Evolutionary conservation across 441 rosid species (phyloP), one percentile per base, ranked within the genome.

Genomic region (Erodium moschatum): DNA sequence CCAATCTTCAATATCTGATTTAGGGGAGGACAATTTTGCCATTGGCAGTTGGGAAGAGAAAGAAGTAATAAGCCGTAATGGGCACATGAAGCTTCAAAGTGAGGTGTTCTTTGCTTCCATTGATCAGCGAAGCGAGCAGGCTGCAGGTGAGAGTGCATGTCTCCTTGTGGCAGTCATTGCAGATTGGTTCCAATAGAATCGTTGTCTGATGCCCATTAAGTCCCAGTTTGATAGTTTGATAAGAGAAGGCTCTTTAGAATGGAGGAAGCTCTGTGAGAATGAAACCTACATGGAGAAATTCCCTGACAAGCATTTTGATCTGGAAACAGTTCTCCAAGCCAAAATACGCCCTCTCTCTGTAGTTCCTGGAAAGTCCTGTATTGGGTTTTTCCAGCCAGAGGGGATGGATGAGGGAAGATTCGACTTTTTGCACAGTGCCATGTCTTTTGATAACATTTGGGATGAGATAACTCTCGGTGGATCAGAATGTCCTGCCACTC

Each of bases 101-200:
- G 75, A 67, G 72, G 87, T 87, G 1, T 91, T 91, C 81, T 86
- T 85, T 67, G 97, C 96, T 73, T 91, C 97, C 13, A 91, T 91
- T 42, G 97, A 91, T 71, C 97, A 91, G 78, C 84, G 94, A 63
- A 89, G 91, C 48, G 97, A 89, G 82, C 80, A 77, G 64, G 96
- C 97, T 1, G 96, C 92, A 8, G 97, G 97, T 21, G 97, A 91
- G 74, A 86, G 97, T 66, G 97, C 97, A 0, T 91, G 97, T 68
- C 87, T 89, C 60, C 76, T 89, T 16, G 97, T 89, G 50, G 97
- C 92, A 11, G 94, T 85, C 62, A 86, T 91, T 76, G 89, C 97
- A 18, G 84, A 91, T 70, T 91, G 97, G 97, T 85, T 91, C 65
- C 94, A 85, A 65, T 74, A 79, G 69, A 89, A 89, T 81, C 82